phyloP scores from a whole-genome alignment of 768 basidiomycete genomes.

The Lentinula detonsa region DNA sequence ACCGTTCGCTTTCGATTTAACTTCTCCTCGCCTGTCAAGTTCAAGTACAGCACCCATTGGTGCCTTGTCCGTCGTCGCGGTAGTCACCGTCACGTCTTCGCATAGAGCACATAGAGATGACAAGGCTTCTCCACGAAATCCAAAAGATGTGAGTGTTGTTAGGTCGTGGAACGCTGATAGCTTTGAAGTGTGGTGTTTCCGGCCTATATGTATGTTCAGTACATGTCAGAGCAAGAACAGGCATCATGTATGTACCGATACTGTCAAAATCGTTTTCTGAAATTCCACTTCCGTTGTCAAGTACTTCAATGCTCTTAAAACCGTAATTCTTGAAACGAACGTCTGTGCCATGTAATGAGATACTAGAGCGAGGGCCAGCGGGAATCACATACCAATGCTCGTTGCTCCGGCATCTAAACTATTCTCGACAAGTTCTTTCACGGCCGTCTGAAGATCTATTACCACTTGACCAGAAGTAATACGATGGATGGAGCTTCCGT shows the following conservation, averaged over 20 bases:
- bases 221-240: neutral
- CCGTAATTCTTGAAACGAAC: conserved; percentile 89
- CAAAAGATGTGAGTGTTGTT: conserved; percentile 71
- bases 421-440: conserved; percentile 97
- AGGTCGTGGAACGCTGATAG: conserved; percentile 72
- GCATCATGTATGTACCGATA: conserved; percentile 51
- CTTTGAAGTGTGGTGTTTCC: conserved; percentile 95
- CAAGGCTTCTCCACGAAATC: conserved; percentile 94
- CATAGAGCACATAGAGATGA: conserved; percentile 87
- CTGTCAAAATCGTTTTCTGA: conserved; percentile 66
- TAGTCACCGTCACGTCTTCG: conserved; percentile 63
- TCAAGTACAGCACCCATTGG: conserved; percentile 81
- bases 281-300: conserved; percentile 92
- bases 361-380: neutral
- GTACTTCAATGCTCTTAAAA: conserved; percentile 72
- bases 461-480: conserved; percentile 96
- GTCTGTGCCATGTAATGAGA: conserved; percentile 40
- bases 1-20: conserved; percentile 51
- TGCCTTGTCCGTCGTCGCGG: conserved; percentile 62
- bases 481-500: conserved; percentile 71
- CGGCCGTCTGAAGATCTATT: conserved; percentile 85
- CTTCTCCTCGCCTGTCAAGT: conserved; percentile 59
- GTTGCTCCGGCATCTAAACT: conserved; percentile 91
- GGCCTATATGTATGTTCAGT: conserved; percentile 34
- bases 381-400: conserved; percentile 52